phyloP scores from a whole-genome alignment of 176 grass and related monocot genomes.

The Phoenix roebelenii region DNA sequence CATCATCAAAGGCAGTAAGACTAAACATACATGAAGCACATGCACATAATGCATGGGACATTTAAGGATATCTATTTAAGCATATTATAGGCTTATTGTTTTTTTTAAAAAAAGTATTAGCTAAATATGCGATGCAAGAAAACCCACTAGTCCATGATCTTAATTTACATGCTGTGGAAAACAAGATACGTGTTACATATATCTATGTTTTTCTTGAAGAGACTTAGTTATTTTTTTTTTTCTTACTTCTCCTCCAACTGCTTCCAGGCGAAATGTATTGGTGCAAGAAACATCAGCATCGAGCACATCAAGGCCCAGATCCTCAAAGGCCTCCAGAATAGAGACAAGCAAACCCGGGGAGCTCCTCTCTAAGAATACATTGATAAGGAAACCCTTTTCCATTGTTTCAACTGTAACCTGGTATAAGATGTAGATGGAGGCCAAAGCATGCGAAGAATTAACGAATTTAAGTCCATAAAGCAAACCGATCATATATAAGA shows the following conservation, averaged over 20 bases:
- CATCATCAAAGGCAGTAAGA: no score
- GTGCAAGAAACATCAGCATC: conserved; percentile 41
- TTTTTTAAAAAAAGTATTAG: no score
- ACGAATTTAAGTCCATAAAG: no score
- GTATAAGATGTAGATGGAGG: neutral
- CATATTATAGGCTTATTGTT: neutral
- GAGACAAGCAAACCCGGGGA: conserved; percentile 30
- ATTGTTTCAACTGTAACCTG: conserved; percentile 39
- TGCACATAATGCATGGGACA: no score
- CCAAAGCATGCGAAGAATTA: no score
- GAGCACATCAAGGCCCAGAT: conserved; percentile 48
- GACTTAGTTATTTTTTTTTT: neutral
- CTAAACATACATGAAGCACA: no score
- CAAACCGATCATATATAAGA: no score
- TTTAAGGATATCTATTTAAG: neutral
- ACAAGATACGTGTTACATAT: no score
- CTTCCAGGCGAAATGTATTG: conserved; percentile 38
- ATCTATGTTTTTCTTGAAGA: neutral
- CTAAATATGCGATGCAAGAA: no score
- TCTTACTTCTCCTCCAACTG: conserved; percentile 28
- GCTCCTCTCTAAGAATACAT: conserved; percentile 30
- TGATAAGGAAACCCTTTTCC: conserved; percentile 40
- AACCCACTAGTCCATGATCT: no score
- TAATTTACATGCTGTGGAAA: no score
- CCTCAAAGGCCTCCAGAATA: conserved; percentile 47